phyloP scores from a whole-genome alignment of 495 filamentous ascomycete genomes.

The Amorphotheca resinae region DNA sequence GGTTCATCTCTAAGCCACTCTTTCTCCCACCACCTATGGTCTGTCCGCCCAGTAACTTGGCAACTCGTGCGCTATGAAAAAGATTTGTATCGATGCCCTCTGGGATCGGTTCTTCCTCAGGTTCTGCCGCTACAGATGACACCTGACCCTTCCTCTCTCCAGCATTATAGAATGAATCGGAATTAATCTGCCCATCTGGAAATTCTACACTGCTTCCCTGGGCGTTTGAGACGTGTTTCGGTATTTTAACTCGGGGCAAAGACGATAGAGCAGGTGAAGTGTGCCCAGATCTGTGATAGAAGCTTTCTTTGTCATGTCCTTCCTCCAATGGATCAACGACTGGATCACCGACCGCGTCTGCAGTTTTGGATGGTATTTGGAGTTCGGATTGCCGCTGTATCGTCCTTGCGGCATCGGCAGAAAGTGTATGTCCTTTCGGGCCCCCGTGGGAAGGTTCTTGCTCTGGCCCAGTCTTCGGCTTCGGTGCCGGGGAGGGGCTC shows the following conservation, averaged over 20 bases:
- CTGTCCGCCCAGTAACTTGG: slow-evolving; percentile 35
- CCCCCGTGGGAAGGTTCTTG: slow-evolving; percentile 23
- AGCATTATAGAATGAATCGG: slow-evolving; percentile 34
- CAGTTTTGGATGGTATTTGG: slow-evolving; percentile 39
- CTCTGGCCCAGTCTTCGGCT: slow-evolving; percentile 23
- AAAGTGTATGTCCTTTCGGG: slow-evolving; percentile 7
- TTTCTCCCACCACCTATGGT: slow-evolving; percentile 11
- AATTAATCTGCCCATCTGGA: slow-evolving; percentile 41
- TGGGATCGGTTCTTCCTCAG: slow-evolving; percentile 30
- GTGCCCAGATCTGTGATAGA: slow-evolving; percentile 39
- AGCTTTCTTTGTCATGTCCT: slow-evolving; percentile 45
- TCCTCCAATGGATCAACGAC: slow-evolving; percentile 9
- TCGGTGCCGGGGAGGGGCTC: not conserved
- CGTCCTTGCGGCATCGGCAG: slow-evolving; percentile 28
- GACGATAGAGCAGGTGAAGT: slow-evolving; percentile 37
- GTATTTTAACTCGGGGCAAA: slow-evolving; percentile 46
- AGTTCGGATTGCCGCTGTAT: slow-evolving; percentile 41
- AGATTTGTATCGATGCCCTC: slow-evolving; percentile 48
- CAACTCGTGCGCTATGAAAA: slow-evolving; percentile 48
- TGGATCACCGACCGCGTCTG: slow-evolving; percentile 25
- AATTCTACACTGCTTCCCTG: slow-evolving; percentile 7
- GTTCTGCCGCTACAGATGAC: slow-evolving; percentile 4
- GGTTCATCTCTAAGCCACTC: slow-evolving; percentile 3
- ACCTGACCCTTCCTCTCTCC: not conserved
- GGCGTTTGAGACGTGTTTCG: slow-evolving; percentile 32